A percentile compares a stretch with the other conserved stretches of the same genome.
phyloP scores from a whole-genome alignment of 1,139 yeast species.

The Taphrina confusa region DNA sequence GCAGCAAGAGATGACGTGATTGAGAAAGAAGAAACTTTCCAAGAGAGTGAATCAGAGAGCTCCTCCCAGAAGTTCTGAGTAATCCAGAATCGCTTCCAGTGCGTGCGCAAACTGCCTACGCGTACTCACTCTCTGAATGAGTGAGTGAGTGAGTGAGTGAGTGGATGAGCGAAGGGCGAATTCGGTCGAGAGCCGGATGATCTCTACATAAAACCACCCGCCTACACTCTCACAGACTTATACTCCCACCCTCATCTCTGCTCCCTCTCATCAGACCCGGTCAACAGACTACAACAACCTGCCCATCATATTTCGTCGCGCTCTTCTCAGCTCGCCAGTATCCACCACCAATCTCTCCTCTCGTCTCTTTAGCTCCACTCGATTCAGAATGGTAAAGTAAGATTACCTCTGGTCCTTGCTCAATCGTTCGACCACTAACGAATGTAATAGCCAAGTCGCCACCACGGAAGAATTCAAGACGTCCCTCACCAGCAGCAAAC shows the following conservation, averaged over 20 bases:
- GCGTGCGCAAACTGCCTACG: too few species aligned
- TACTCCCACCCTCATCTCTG: not conserved
- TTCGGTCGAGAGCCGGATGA: too few species aligned
- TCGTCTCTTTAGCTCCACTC: constrained; percentile 7
- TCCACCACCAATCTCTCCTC: not conserved
- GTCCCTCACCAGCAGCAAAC: constrained; percentile 55
- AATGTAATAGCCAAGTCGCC: constrained; percentile 20
- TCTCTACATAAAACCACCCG: not conserved
- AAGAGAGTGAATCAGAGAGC: too few species aligned
- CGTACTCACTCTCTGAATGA: too few species aligned
- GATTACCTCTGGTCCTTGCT: not conserved
- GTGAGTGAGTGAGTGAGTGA: too few species aligned
- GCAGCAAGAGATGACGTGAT: too few species aligned
- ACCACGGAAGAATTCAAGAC: constrained; percentile 59
- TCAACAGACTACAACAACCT: not conserved
- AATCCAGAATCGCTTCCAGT: too few species aligned
- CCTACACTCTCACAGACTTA: not conserved
- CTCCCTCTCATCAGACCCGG: not conserved
- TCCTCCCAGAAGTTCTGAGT: too few species aligned
- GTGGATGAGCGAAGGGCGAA: too few species aligned
- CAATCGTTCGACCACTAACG: too few species aligned
- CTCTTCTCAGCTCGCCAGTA: constrained; percentile 14
- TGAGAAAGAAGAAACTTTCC: not conserved
- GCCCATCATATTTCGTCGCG: constrained; percentile 32
- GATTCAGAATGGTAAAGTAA: constrained; percentile 23